phyloP scores from a whole-genome alignment of 2,329 filamentous ascomycete genomes.

The Cadophora gregata region DNA sequence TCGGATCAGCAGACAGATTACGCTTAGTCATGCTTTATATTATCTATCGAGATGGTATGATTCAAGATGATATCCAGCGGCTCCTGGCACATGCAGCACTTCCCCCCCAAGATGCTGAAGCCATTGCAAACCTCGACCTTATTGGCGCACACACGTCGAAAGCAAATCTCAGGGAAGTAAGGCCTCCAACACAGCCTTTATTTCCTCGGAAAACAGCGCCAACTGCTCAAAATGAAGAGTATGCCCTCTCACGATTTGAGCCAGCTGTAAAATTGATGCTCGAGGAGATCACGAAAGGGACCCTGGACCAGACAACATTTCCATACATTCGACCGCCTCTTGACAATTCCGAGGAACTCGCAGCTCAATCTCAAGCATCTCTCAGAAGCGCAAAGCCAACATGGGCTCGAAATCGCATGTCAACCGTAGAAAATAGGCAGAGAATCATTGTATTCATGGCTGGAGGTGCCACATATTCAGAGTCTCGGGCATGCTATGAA shows the following conservation, averaged over 20 bases:
- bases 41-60: conserved; percentile 83
- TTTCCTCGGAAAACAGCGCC: conserved; percentile 71
- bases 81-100: conserved; percentile 84
- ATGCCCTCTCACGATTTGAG: conserved; percentile 85
- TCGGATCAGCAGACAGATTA: conserved; percentile 75
- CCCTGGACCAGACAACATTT: conserved; percentile 69
- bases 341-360: conserved; percentile 63
- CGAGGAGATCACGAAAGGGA: conserved; percentile 72
- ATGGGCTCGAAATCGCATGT: conserved; percentile 85
- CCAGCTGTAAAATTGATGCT: conserved; percentile 83
- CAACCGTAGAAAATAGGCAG: conserved; percentile 81
- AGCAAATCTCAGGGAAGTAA: conserved; percentile 75
- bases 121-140: conserved; percentile 79
- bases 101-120: conserved; percentile 73
- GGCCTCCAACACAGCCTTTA: conserved; percentile 67
- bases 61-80: conserved; percentile 82
- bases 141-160: conserved; percentile 77
- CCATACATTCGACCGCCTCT: conserved; percentile 76
- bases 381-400: conserved; percentile 91
- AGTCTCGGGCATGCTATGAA: conserved; percentile 89
- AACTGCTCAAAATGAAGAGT: conserved; percentile 71
- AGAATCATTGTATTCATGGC: conserved; percentile 94
- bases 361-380: conserved; percentile 69
- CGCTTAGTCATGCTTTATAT: conserved; percentile 86
- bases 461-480: conserved; percentile 92